Percentiles rank a stretch among this genome's conserved stretches.
Conservation (phyloP, 345 rosid genomes). For the Pistacia vera region DNA sequence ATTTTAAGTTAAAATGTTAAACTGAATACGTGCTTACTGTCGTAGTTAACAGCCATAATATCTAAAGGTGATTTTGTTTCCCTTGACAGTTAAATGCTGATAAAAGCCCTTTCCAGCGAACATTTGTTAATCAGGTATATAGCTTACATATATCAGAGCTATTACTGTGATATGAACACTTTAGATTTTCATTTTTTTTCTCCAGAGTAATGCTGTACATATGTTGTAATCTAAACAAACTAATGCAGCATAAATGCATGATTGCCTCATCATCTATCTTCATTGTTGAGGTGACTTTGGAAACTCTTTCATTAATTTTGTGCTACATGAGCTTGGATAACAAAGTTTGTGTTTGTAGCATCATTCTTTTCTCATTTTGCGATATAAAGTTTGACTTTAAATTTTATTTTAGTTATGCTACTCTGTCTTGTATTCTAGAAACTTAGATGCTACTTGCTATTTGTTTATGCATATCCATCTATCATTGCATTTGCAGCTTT, state of each 20-base stretch:
- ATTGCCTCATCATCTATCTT: too few species aligned
- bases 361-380: neutral
- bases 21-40: neutral
- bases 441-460: neutral
- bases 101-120: conserved; percentile 93
- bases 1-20: neutral
- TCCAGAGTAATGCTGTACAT: too few species aligned
- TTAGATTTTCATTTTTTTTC: neutral
- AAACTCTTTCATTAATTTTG: too few species aligned
- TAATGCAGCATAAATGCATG: too few species aligned
- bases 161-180: neutral
- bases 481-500: neutral
- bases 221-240: too few species aligned
- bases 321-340: too few species aligned
- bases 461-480: neutral
- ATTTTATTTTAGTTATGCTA: neutral
- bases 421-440: neutral
- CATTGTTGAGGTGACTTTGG: too few species aligned
- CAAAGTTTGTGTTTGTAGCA: too few species aligned
- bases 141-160: conserved; percentile 3
- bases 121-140: conserved; percentile 92
- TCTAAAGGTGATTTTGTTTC: conserved; percentile 13
- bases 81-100: conserved; percentile 78
- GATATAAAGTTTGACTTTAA: neutral
- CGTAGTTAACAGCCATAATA: conserved; percentile 1